Conservation (phyloP, 345 rosid species). For the Ceriops zippeliana region DNA sequence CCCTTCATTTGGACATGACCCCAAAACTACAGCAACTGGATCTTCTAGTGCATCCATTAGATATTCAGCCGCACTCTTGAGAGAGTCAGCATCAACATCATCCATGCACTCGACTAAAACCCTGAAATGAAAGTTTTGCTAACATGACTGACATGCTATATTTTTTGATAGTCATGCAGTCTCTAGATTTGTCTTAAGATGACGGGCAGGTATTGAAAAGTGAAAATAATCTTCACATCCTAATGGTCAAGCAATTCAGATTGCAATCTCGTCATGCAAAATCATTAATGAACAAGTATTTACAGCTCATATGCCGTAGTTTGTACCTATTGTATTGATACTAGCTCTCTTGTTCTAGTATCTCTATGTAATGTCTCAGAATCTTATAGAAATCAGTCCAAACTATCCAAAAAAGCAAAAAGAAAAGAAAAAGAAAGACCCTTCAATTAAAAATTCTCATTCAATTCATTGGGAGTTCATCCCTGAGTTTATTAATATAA, state of each 20-base stretch:
- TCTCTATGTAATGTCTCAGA: background rate
- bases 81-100: slow-evolving; percentile 74
- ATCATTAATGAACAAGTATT: no score
- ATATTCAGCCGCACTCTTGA: slow-evolving; percentile 80
- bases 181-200: no score
- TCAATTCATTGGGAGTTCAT: background rate
- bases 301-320: background rate
- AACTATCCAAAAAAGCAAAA: background rate
- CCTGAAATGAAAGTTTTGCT: slow-evolving; percentile 32
- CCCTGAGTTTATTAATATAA: background rate
- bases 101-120: slow-evolving; percentile 83
- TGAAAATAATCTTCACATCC: background rate
- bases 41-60: slow-evolving; percentile 61
- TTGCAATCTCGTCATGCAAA: no score
- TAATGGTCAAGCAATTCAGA: background rate
- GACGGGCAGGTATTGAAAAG: no score
- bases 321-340: background rate
- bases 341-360: background rate
- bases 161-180: no score
- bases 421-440: background rate
- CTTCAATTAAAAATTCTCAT: background rate
- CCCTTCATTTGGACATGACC: slow-evolving; percentile 79
- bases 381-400: background rate
- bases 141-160: background rate
- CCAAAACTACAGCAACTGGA: slow-evolving; percentile 76